These are phyloP conservation scores for Fraxinus nigra DNA, from an alignment of 305 asterid species.

Conservation along the genomic window DNA sequence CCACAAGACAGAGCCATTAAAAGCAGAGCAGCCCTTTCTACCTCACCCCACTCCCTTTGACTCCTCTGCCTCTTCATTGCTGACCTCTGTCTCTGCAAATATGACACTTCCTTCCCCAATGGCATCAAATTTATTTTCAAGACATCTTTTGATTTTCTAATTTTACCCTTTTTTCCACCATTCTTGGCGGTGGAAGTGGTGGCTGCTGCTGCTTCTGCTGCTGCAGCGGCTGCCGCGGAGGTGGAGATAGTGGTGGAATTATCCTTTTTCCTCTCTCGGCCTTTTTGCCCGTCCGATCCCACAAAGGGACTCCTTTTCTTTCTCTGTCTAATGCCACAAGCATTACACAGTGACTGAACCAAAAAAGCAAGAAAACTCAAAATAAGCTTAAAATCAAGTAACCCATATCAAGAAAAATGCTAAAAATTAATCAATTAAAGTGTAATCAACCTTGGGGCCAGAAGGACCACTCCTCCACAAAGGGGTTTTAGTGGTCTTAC, in stretches of 20 bases:
- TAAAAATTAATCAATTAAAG: not conserved
- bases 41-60: slow-evolving; percentile 46
- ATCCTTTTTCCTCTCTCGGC: slow-evolving; percentile 11
- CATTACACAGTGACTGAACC: slow-evolving; percentile 54
- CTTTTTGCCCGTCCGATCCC: slow-evolving; percentile 1
- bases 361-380: not conserved
- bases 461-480: slow-evolving; percentile 68
- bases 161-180: slow-evolving; percentile 24
- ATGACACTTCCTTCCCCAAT: slow-evolving; percentile 30
- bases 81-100: slow-evolving; percentile 34
- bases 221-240: not conserved
- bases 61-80: slow-evolving; percentile 25
- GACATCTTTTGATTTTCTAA: slow-evolving; percentile 22
- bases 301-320: slow-evolving; percentile 35
- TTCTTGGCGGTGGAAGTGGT: not conserved
- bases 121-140: slow-evolving; percentile 43
- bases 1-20: slow-evolving; percentile 65
- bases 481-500: slow-evolving; percentile 64
- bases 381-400: slow-evolving; percentile 10
- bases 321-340: slow-evolving; percentile 60
- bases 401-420: not conserved
- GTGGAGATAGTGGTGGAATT: not conserved
- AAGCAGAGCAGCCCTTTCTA: slow-evolving; percentile 65
- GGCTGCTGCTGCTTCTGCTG: not conserved
- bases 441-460: slow-evolving; percentile 56